Base-by-base conservation (phyloP, 2,329 filamentous ascomycete species). In the Cladosporium colombiae region DNA sequence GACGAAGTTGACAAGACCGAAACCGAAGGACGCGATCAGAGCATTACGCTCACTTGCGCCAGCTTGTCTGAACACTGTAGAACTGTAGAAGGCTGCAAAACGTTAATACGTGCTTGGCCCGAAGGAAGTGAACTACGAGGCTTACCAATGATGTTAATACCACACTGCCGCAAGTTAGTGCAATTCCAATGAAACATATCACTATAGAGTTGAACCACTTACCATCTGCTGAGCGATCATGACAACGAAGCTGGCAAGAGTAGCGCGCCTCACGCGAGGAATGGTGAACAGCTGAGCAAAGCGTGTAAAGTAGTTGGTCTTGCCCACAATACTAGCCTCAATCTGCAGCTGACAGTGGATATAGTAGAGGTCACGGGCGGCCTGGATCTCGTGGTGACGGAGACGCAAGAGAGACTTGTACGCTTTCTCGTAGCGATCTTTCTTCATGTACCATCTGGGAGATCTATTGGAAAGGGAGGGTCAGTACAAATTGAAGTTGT, bases 351-450 rank as follows among this genome's bases (percentile, higher is more conserved):
- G 57, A 70, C 70, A 69, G 75, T 77, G 64, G 75, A 77, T 52
- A 68, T 86, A 86, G 77, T 85, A 87, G 55, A 85, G 77, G 66
- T 87, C 85, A 21, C 85, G 78, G 1, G 83, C 83, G 0, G 84
- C 85, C 68, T 85, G 83, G 5, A 87, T 75, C 29, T 83, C 79
- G 21, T 79, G 78, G 56, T 79, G 78, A 5, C 85, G 81, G 8
- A 87, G 74, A 5, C 73, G 75, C 14, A 74, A 72, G 73, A 86
- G 82, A 1, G 83, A 82, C 14, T 74, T 66, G 74, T 82, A 87
- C 1, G 82, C 84, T 52, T 82, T 78, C 5, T 76, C 68, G 50
- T 81, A 77, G 10, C 80, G 77, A 50, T 78, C 74, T 64, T 83
- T 81, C 70, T 82, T 79, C 70, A 85, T 84, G 50, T 70, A 70